Percentiles rank a stretch among this genome's conserved stretches.
Evolutionary conservation across 208 protist genomes (phyloP).

Genomic region (Herpetomonas samuelpessoai): DNA sequence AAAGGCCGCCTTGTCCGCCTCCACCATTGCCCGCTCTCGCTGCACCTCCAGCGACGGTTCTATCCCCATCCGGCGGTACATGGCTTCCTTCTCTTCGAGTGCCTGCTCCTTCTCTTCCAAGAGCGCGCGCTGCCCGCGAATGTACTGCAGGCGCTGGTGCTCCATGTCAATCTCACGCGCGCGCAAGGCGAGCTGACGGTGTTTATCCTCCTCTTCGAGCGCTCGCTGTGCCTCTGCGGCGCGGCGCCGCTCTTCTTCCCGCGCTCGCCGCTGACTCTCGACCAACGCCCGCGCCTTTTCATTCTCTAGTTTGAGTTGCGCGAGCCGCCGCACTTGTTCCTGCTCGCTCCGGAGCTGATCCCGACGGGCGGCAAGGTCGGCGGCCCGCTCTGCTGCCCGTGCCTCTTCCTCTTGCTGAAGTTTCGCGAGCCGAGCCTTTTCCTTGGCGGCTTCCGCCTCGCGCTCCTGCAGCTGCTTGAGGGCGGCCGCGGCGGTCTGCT

Average conservation of each 20-base stretch:
- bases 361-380: slow-evolving; percentile 44
- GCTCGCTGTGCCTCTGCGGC: slow-evolving; percentile 36
- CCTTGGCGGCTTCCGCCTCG: slow-evolving; percentile 24
- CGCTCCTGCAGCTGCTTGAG: slow-evolving; percentile 23
- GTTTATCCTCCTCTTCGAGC: slow-evolving; percentile 38
- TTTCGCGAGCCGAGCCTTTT: slow-evolving; percentile 15
- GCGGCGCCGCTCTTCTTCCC: slow-evolving; percentile 45
- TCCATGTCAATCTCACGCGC: slow-evolving; percentile 60
- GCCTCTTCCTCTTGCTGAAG: slow-evolving; percentile 30
- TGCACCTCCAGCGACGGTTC: slow-evolving; percentile 20
- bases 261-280: slow-evolving; percentile 34
- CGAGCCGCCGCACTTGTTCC: slow-evolving; percentile 39
- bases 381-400: slow-evolving; percentile 27
- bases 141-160: slow-evolving; percentile 30
- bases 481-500: slow-evolving; percentile 30
- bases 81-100: slow-evolving; percentile 36
- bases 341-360: slow-evolving; percentile 54
- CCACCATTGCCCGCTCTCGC: slow-evolving; percentile 16
- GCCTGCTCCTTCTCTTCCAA: slow-evolving; percentile 27
- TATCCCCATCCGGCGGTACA: slow-evolving; percentile 37
- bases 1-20: not conserved
- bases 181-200: slow-evolving; percentile 42
- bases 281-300: slow-evolving; percentile 52
- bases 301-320: slow-evolving; percentile 54
- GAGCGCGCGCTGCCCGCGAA: slow-evolving; percentile 44